Evolutionary conservation across 148 eudicot genomes (phyloP), one percentile per base, ranked within the genome.

Genomic region (Vaccinium darrowii): DNA sequence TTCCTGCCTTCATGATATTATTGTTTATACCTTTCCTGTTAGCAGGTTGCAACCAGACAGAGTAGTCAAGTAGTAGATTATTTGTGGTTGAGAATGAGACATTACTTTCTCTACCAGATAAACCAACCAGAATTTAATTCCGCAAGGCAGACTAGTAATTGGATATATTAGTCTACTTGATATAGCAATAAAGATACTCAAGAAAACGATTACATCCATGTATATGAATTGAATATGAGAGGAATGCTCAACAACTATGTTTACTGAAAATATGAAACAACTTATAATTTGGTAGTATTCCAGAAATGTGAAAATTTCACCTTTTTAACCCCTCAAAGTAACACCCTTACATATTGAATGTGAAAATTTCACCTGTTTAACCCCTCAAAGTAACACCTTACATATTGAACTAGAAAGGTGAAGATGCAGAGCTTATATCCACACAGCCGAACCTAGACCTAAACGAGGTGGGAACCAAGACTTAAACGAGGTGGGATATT

Each of bases 231-330:
- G 27, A 50, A 49, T 49, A 52, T 78, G 53, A 51, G 54, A 52
- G 30, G 80, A 25, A 51, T 77, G 79, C 60, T 21, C 43, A 52
- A 78, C 36, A 23, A 78, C 36, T 78, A 78, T 78, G 80, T 10
- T 49, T 76, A 76, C 4, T 75, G 78, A 8, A 76, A 49, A 21
- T 50, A 49, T 74, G 80, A 30, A 50, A 19, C 58, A 76, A 52
- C 21, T n/a, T 52, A 50, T 21, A 23, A 23, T 23, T 23, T 65
- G 27, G 71, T 23, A 65, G 33, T n/a, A 65, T n/a, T 60, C 71
- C 30, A n/a, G 3, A 3, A 53, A 53, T 53, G 56, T 12, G 56
- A 53, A 63, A 23, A 65, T 65, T 23, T 65, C 15, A 65, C 3
- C 65, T 19, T 65, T 60, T 65, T 65, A 65, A 65, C 30, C 27